Evolutionary conservation across 2,329 filamentous ascomycete genomes (phyloP), one percentile per base, ranked within the genome.

Genomic region (Cladorrhinum sp.): DNA sequence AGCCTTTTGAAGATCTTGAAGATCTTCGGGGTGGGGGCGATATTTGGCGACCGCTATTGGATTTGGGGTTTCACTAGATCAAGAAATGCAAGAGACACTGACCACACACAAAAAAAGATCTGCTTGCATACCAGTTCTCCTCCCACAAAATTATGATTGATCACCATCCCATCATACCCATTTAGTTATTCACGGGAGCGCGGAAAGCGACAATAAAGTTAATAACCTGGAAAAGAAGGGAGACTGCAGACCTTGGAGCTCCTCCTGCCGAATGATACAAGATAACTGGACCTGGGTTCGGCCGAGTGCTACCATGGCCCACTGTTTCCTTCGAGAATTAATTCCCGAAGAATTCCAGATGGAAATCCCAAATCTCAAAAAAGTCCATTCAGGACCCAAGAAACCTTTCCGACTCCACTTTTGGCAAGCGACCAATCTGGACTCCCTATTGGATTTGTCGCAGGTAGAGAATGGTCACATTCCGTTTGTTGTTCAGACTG

Each of bases 251-350:
- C 16, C 32, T 7, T n/a, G n/a, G 41, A 20, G 36, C 36, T 41
- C n/a, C n/a, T 41, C 36, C 36, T 13, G 36, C 36, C 16, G 16
- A 36, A n/a, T n/a, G n/a, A n/a, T 32, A 32, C 13, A 45, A 45
- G 41, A 45, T 45, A 45, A 18, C 41, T 13, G 10, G n/a, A 13
- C 41, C 16, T 7, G 41, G 41, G 41, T 45, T 45, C 41, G 41
- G n/a, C 41, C 41, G 41, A 20, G n/a, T 45, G 41, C 41, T 18
- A 45, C 41, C 41, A 20, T 6, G 18, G 4, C 41, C 41, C 48
- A 45, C 41, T 20, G 50, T 54, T 38, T 27, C 52, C 50, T 60
- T 61, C 59, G 50, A 61, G 59, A 61, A 61, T 55, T 45, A 58
- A 55, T 55, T 55, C 59, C 55, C 59, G 55, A 48, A 22, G 20